Evolutionary conservation across 352 stramenopile genomes (phyloP).

Genomic region (Aphanomyces invadans): DNA sequence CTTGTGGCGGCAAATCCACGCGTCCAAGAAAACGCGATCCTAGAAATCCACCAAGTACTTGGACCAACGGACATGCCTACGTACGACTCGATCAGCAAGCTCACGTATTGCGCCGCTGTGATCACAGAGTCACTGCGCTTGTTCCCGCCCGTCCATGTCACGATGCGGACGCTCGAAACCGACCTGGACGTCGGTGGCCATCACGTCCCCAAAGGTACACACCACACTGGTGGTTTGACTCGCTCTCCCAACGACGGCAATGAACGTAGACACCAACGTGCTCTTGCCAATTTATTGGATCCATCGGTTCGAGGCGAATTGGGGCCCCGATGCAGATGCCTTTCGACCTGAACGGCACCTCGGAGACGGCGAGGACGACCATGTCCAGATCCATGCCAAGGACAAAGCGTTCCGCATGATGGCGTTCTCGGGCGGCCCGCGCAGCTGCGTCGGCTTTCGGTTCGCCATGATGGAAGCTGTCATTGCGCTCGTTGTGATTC

Average conservation of each 20-base stretch:
- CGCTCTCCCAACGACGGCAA: neutral
- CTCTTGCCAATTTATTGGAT: constrained; percentile 74
- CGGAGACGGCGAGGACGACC: neutral
- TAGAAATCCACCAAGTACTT: constrained; percentile 32
- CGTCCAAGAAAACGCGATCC: constrained; percentile 48
- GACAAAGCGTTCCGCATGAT: constrained; percentile 56
- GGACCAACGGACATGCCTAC: constrained; percentile 22
- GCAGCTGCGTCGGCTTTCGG: constrained; percentile 60
- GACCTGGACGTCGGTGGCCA: constrained; percentile 27
- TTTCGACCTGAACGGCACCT: constrained; percentile 67
- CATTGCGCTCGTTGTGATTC: constrained; percentile 21
- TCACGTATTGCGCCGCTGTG: constrained; percentile 62
- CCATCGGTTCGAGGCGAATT: constrained; percentile 44
- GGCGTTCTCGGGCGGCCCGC: constrained; percentile 56
- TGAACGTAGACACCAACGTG: constrained; percentile 42
- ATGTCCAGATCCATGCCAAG: neutral
- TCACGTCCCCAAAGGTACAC: constrained; percentile 2
- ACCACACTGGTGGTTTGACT: too few species aligned
- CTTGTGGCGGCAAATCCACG: constrained; percentile 44
- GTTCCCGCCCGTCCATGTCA: constrained; percentile 62
- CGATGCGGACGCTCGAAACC: constrained; percentile 47
- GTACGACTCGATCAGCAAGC: constrained; percentile 45
- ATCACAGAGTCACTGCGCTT: constrained; percentile 61
- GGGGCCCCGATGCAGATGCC: constrained; percentile 39
- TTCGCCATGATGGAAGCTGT: constrained; percentile 59